Evolutionary conservation across 768 basidiomycete species (phyloP), one percentile per base, ranked within the genome.

Genomic region (Paxillus rubicundulus): DNA sequence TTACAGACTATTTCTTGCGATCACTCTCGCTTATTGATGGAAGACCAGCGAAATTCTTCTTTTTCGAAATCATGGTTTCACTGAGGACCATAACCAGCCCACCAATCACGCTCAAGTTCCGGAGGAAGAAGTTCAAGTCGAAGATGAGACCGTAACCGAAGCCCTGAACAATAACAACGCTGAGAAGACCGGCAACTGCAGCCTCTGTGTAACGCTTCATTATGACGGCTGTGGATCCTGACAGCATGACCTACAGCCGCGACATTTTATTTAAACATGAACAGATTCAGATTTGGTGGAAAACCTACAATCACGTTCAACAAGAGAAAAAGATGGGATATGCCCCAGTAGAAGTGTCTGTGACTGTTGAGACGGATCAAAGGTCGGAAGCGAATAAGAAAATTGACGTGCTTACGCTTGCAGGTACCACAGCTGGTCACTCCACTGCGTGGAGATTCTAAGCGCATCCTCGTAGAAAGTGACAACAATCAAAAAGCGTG

Each of bases 101-200:
- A 50, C 97, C 97, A 56, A 98, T 93, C 67, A 99, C 97, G 56
- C 87, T 90, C 51, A 99, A 80, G 74, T 98, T 99, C 70, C 97
- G 94, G 41, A 98, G 87, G 92, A 99, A 99, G 82, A 99, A 99
- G 75, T 91, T 98, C 70, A 98, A 81, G 79, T 98, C 97, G 72
- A 99, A 99, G 65, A 99, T 96, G 69, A 99, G 89, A 32, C 97
- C 97, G 65, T 99, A 99, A 61, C 97, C 97, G 61, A 99, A 89
- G 41, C 96, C 96, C 73, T 99, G 97, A 41, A 94, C 84, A 61
- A 98, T 73, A 51, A 99, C 95, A 45, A 98, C 97, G 45, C 76
- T 78, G 49, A 98, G 80, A 42, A 99, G 87, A 60, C 93, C 94
- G 42, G 85, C 84, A 58, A 96, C 90, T 13, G 95, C 87, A 67